phyloP scores from a whole-genome alignment of 208 protist species.

The Trypanosoma avium region DNA sequence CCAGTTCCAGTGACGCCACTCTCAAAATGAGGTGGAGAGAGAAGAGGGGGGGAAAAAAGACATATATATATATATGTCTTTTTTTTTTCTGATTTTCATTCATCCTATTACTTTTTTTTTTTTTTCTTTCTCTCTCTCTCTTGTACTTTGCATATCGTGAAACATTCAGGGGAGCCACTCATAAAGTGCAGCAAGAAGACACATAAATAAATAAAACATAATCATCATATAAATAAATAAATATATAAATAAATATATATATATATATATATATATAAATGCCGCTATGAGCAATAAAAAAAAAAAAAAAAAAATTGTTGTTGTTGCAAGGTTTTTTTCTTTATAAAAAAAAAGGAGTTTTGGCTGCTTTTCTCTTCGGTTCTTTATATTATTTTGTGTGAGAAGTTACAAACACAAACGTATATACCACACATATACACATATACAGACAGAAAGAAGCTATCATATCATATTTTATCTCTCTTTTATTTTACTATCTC shows the following conservation, averaged over 20 bases:
- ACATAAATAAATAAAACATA: not conserved
- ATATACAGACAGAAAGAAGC: not conserved
- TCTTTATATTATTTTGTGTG: no score
- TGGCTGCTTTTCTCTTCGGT: not conserved
- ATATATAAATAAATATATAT: conserved; percentile 11
- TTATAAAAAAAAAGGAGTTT: not conserved
- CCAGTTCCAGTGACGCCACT: no score
- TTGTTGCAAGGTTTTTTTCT: conserved; percentile 6
- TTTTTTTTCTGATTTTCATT: not conserved
- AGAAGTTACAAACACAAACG: no score
- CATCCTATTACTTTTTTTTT: not conserved
- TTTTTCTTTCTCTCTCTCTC: not conserved
- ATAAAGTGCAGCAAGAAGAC: not conserved
- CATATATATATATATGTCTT: not conserved
- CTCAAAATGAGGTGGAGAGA: no score
- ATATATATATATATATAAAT: conserved; percentile 9
- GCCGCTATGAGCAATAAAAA: not conserved
- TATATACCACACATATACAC: not conserved
- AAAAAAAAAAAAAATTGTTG: conserved; percentile 10
- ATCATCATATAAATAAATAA: conserved; percentile 8
- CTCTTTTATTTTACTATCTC: conserved; percentile 2
- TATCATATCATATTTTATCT: not conserved
- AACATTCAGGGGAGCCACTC: no score
- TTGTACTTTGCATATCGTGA: no score
- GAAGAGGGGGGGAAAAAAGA: not conserved